These are phyloP conservation scores for Solanum phureja DNA, from an alignment of 257 asterid genomes.

Conservation along the genomic window DNA sequence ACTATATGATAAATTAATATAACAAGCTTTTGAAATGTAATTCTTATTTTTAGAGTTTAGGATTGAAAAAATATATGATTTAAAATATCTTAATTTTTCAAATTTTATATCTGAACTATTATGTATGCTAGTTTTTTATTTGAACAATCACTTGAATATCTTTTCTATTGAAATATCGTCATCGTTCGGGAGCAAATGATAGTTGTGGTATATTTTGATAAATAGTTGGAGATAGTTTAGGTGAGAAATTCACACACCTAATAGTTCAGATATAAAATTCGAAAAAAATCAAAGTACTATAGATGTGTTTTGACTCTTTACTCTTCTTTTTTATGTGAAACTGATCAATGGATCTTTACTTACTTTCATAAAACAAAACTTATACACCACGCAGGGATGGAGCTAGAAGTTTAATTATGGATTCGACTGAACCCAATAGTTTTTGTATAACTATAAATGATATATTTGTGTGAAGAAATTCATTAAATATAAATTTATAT, in stretches of 20 bases:
- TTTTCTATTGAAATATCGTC: not conserved
- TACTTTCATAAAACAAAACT: not conserved
- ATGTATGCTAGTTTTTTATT: not conserved
- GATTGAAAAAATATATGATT: no score
- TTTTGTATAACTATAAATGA: not conserved
- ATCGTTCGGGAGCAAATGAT: not conserved
- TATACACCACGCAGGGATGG: not conserved
- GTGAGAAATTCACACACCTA: rapidly evolving
- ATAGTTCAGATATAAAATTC: no score
- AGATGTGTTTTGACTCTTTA: no score
- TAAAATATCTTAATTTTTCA: no score
- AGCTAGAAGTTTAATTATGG: not conserved
- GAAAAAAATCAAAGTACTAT: no score
- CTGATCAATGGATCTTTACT: not conserved
- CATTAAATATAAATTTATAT: no score
- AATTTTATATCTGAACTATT: no score
- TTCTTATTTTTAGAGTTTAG: no score
- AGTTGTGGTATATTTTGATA: no score
- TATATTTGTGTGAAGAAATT: not conserved
- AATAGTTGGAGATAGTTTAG: no score
- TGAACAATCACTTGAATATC: not conserved
- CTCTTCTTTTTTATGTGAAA: not conserved
- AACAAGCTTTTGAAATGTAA: not conserved
- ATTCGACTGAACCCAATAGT: not conserved
- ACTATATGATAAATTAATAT: not conserved